Percentiles rank a stretch among this genome's conserved stretches.
Evolutionary conservation across 2,329 filamentous ascomycete species (phyloP).

Genomic region (Colletotrichum orchidophilum): DNA sequence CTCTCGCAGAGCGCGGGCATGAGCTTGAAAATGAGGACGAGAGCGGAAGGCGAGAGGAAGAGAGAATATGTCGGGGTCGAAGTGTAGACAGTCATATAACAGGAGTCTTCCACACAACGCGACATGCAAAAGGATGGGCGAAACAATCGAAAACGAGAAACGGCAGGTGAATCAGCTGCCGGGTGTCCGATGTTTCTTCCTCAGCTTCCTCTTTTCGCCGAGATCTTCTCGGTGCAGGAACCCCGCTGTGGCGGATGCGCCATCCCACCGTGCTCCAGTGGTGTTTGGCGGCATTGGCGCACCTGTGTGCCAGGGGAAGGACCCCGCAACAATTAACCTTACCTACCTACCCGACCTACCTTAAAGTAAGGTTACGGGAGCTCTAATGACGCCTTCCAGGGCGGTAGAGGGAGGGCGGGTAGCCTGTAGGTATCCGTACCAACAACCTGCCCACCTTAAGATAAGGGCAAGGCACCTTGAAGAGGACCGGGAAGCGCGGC

Average conservation of each 20-base stretch:
- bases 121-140: not conserved
- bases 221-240: constrained; percentile 21
- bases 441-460: too few species aligned
- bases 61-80: not conserved
- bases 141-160: not conserved
- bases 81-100: not conserved
- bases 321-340: constrained; percentile 28
- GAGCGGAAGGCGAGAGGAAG: not conserved
- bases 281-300: not conserved
- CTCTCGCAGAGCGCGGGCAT: not conserved
- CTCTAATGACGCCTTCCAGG: not conserved
- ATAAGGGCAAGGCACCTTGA: not conserved
- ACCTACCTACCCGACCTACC: too few species aligned
- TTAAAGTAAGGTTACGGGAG: not conserved
- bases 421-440: too few species aligned
- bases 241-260: constrained; percentile 25
- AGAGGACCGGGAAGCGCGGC: too few species aligned
- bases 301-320: not conserved
- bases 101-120: not conserved
- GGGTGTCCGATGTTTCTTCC: not conserved
- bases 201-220: not conserved
- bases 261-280: not conserved
- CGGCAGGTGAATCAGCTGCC: not conserved
- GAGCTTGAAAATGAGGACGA: not conserved
- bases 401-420: not conserved